Conservation (phyloP, 495 filamentous ascomycete genomes). For the Hypomontagnella submonticulosa region DNA sequence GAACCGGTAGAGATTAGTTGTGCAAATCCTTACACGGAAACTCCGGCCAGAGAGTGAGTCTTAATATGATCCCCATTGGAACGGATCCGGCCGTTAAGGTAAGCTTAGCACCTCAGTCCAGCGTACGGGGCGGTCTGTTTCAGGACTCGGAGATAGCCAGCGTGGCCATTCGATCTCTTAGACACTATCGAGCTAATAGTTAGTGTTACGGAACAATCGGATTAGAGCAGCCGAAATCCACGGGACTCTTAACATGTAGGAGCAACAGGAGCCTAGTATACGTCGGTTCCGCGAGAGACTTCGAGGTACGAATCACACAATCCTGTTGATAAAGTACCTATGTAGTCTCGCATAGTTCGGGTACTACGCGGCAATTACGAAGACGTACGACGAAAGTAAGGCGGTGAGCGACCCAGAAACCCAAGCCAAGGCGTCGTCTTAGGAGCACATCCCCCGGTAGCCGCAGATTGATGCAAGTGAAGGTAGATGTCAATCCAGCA, state of each 20-base stretch:
- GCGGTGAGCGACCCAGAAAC: background rate
- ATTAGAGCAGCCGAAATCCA: background rate
- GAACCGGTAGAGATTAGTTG: background rate
- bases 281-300: background rate
- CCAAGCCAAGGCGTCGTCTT: background rate
- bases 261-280: background rate
- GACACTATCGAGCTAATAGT: background rate
- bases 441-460: background rate
- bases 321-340: background rate
- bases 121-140: background rate
- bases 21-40: background rate
- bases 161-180: too few species aligned
- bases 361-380: background rate
- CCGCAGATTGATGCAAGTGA: background rate
- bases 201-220: background rate
- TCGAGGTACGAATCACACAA: background rate
- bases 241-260: background rate
- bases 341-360: background rate
- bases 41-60: background rate
- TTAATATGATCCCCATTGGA: background rate
- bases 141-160: constrained; percentile 4
- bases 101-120: background rate
- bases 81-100: background rate
- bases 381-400: background rate
- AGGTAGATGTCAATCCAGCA: background rate